phyloP scores from a whole-genome alignment of 2,329 filamentous ascomycete genomes.

The Alternaria hordeiaustralica region DNA sequence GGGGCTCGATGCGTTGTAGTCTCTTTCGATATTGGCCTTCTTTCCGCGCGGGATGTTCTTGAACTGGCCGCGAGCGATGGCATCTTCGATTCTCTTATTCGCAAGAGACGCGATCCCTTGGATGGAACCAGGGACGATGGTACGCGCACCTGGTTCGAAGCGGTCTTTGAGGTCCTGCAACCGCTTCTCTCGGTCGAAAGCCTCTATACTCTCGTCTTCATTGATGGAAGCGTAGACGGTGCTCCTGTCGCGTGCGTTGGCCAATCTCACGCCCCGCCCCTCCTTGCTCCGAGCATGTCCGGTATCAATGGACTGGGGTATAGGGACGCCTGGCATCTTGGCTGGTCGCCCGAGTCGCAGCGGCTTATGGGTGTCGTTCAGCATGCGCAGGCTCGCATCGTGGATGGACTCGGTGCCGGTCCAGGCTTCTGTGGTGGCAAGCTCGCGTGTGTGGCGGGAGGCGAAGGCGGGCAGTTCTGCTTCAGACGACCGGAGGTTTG shows the following conservation, averaged over 20 bases:
- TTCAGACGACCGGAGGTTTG: slow-evolving; percentile 63
- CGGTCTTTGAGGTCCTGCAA: slow-evolving; percentile 78
- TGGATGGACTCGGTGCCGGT: slow-evolving; percentile 75
- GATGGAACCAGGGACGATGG: slow-evolving; percentile 78
- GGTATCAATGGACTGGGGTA: slow-evolving; percentile 41
- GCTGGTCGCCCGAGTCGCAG: slow-evolving; percentile 30
- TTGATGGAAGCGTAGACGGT: slow-evolving; percentile 62
- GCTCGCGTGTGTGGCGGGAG: slow-evolving; percentile 70
- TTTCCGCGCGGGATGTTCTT: slow-evolving; percentile 72
- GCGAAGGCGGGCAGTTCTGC: slow-evolving; percentile 65
- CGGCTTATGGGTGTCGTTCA: slow-evolving; percentile 67
- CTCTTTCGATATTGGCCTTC: slow-evolving; percentile 80
- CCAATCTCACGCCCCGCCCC: slow-evolving; percentile 54
- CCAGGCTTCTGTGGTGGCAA: slow-evolving; percentile 76
- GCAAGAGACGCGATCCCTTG: slow-evolving; percentile 82
- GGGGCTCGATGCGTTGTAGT: slow-evolving; percentile 81
- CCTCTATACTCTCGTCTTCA: slow-evolving; percentile 62
- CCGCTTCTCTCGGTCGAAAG: slow-evolving; percentile 75
- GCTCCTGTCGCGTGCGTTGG: slow-evolving; percentile 65
- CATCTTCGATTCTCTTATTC: slow-evolving; percentile 91
- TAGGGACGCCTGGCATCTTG: slow-evolving; percentile 26
- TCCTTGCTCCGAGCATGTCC: slow-evolving; percentile 49
- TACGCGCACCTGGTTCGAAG: slow-evolving; percentile 74
- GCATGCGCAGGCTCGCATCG: slow-evolving; percentile 82
- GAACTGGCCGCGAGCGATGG: slow-evolving; percentile 90